Evolutionary conservation across 2,329 filamentous ascomycete genomes (phyloP), one percentile per base, ranked within the genome.

Genomic region (Immersiporthe knoxdaviesiana): DNA sequence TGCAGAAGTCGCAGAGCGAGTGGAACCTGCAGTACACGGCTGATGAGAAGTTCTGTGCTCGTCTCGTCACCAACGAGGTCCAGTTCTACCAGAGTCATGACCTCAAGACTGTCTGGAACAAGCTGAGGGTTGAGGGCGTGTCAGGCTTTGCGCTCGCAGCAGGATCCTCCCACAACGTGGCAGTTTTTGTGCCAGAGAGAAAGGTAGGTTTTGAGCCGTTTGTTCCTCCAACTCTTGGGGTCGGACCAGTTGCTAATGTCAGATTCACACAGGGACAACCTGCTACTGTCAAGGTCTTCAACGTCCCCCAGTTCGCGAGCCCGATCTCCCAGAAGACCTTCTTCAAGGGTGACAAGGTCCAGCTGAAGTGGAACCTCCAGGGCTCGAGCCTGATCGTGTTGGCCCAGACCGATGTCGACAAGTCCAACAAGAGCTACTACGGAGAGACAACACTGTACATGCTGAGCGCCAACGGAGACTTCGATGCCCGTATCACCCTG

Each of bases 281-380:
- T 47, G 94, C 96, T 67, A 88, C 92, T 1, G 94, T 98, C 79
- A 97, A 97, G 82, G 92, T 98, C 71, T 99, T 92, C 84, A 93
- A 95, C 74, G 92, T 98, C 47, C 95, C 96, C 56, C 87, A 96
- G 75, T 98, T 98, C 82, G 87, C 82, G 72, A 84, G 84, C 66
- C 90, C 94, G 5, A 90, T 97, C 63, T 97, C 95, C 52, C 95
- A 98, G 79, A 99, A 99, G 90, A 97, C 92, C 1, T 99, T 99
- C 79, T 99, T 94, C 89, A 99, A 99, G 84, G 94, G 94, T 72
- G 96, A 99, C 85, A 98, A 98, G 84, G 95, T 99, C 62, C 94
- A 97, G 81, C 84, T 99, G 78, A 97, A 97, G 84, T 99, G 96
- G 96, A 99, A 99, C 82, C 88, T 91, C 74, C 85, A 93, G 72